Evolutionary conservation across 2,329 filamentous ascomycete genomes (phyloP), one percentile per base, ranked within the genome.

Genomic region (Ceratocystis smalleyi): DNA sequence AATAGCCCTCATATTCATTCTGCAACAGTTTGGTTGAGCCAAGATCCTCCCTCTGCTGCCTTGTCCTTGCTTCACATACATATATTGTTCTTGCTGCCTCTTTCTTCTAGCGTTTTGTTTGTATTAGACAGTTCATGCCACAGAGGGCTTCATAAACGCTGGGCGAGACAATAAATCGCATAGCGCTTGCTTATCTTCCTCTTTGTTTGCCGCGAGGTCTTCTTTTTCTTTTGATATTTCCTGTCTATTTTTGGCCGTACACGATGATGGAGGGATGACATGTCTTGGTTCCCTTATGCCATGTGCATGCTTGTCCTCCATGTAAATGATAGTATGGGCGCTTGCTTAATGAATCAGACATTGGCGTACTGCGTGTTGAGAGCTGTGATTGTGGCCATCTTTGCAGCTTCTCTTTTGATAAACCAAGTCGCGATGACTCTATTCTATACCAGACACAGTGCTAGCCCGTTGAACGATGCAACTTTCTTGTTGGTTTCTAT

Each of bases 71-170:
- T 51, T 51, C 24, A 22, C 24, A 51, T 51, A 27, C 22, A 51
- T 51, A 51, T 12, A 24, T 24, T 51, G 47, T 51, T 51, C 22
- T 47, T 15, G 4, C 10, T 40, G 35, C 35, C n/a, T 47, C 19
- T 47, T 47, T 51, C 47, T 24, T 24, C 8, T 51, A 24, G 47
- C 47, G 47, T 51, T 51, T 51, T 27, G 47, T 27, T 51, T 22
- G 82, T 80, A 59, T 15, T 32, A 59, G 55, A 59, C 19, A 10
- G 55, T 8, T 40, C 32, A 12, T 35, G 15, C n/a, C 22, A n/a
- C n/a, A 24, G 5, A 40, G 35, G 35, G 22, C 10, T 27, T 51
- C 47, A 51, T 15, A 8, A 40, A 51, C 3, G 22, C 17, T 15
- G 22, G 47, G 47, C 12, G 27, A 51, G 47, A 51, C 22, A 51